Conservation (phyloP, 192 early-diverging fungal species). For the Kickxella alabastrina region DNA sequence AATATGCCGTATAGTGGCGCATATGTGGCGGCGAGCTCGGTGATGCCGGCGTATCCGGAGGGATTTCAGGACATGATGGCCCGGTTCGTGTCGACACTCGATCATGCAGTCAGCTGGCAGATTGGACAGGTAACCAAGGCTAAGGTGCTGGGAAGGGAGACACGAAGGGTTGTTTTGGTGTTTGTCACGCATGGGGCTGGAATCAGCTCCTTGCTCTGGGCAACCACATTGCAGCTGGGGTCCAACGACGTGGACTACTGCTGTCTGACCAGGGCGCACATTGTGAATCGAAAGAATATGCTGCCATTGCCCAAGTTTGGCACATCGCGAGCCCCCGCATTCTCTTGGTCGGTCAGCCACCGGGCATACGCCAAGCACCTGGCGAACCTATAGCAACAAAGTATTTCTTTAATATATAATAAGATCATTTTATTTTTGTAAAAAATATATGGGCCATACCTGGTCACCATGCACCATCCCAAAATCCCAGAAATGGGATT, state of each 20-base stretch:
- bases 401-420: neutral
- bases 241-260: conserved; percentile 35
- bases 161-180: conserved; percentile 13
- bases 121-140: conserved; percentile 2
- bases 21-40: conserved; percentile 1
- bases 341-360: conserved; percentile 24
- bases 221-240: conserved; percentile 23
- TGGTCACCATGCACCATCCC: too few species aligned
- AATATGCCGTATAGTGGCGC: conserved; percentile 12
- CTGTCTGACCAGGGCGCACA: conserved; percentile 23
- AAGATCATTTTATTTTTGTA: neutral
- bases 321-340: conserved; percentile 17
- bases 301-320: conserved; percentile 24
- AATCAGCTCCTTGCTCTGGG: conserved; percentile 37
- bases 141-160: neutral
- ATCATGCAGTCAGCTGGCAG: conserved; percentile 7
- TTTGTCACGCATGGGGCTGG: conserved; percentile 50
- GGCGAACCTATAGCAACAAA: conserved; percentile 11
- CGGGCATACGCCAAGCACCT: conserved; percentile 14
- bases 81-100: conserved; percentile 32
- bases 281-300: conserved; percentile 4
- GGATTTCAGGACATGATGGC: conserved; percentile 46
- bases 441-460: too few species aligned
- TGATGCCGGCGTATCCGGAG: conserved; percentile 37
- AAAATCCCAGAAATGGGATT: too few species aligned